phyloP scores from a whole-genome alignment of 768 basidiomycete species.

The Podaxis pistillaris region DNA sequence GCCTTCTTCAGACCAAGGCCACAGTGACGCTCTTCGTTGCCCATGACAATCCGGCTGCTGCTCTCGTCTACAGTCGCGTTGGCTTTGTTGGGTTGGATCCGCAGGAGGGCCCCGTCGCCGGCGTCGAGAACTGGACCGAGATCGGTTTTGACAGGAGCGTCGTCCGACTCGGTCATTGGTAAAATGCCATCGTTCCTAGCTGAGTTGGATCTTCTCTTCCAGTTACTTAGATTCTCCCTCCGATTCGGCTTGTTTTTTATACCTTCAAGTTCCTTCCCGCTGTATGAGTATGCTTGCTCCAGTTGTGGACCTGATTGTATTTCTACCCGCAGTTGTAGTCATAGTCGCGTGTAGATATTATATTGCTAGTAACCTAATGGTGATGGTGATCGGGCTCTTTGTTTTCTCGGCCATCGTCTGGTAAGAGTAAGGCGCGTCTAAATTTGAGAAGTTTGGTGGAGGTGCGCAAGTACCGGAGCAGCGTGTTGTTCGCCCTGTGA shows the following conservation, averaged over 20 bases:
- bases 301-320: not conserved
- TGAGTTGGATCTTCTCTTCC: not conserved
- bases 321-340: not conserved
- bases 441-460: no score
- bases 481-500: not conserved
- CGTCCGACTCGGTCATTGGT: conserved; percentile 70
- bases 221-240: no score
- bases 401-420: no score
- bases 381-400: no score
- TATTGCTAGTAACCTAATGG: no score
- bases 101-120: conserved; percentile 32
- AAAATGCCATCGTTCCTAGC: conserved; percentile 14
- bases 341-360: not conserved
- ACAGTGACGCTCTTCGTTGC: conserved; percentile 68
- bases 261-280: no score
- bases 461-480: no score
- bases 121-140: conserved; percentile 54
- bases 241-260: no score
- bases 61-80: conserved; percentile 57
- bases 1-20: conserved; percentile 32
- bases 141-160: conserved; percentile 52
- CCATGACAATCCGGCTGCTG: conserved; percentile 44
- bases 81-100: conserved; percentile 60
- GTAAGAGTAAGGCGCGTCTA: no score
- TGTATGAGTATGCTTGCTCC: no score